Evolutionary conservation across 148 eudicot genomes (phyloP), one percentile per base, ranked within the genome.

Genomic region (Rhododendron williamsianum): DNA sequence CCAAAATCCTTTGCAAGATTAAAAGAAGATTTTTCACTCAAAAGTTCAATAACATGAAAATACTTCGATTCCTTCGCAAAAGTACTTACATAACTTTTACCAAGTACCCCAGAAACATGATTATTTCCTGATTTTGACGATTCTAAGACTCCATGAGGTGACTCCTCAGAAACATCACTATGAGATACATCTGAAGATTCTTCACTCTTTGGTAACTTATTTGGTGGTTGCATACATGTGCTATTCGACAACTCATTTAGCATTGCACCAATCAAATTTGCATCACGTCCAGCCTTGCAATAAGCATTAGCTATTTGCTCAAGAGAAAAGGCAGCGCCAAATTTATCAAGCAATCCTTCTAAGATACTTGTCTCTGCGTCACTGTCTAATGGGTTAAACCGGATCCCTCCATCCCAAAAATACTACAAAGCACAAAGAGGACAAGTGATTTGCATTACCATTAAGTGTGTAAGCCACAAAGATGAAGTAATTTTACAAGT

Each of bases 301-400:
- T 84, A 91, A 49, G 90, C 88, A 71, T 86, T 88, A 84, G 89
- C 90, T 79, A 90, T 90, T 51, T 91, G 91, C 84, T 83, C 35
- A 73, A 89, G 87, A 71, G 93, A 86, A 79, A 87, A 86, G n/a
- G n/a, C 30, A 36, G 88, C 84, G 73, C 92, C 91, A 87, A 90
- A 91, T 46, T 84, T 79, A 86, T 89, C 89, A 43, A 90, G 85
- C 87, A 91, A 54, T 56, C 54, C 80, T 88, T 86, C 84, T 85
- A 91, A 89, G 63, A 60, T 86, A 77, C 82, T 85, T 58, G 84
- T 89, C 69, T 90, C 93, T 35, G n/a, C 54, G 54, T 83, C 87
- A 49, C 63, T 43, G 52, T 81, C 81, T 78, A 35, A 25, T 1
- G 33, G 79, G 45, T 76, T 45, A 86, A 60, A 58, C 80, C 15